phyloP scores from a whole-genome alignment of 106 monocot species.

The Allium cepa region DNA sequence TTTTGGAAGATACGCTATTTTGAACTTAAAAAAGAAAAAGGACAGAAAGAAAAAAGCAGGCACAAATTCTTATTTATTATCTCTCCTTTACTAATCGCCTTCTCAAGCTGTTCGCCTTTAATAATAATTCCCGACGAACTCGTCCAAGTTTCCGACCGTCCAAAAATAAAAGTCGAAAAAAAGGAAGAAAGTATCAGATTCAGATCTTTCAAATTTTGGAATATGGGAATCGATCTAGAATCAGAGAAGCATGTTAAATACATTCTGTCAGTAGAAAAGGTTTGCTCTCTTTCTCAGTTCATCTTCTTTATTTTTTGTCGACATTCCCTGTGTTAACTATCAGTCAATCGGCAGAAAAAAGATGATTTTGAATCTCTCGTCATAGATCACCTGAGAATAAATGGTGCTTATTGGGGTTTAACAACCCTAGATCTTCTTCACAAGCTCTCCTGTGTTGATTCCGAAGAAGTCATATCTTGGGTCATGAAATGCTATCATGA shows the following conservation, averaged over 20 bases:
- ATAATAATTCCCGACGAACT: too few species aligned
- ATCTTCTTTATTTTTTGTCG: neutral
- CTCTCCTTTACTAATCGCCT: too few species aligned
- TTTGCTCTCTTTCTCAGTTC: constrained; percentile 3
- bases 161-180: neutral
- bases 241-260: constrained; percentile 71
- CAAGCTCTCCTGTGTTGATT: constrained; percentile 52
- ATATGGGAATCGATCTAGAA: constrained; percentile 30
- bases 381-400: constrained; percentile 79
- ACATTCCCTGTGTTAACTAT: neutral
- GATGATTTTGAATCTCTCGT: constrained; percentile 65
- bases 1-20: too few species aligned
- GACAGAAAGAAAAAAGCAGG: too few species aligned
- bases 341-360: constrained; percentile 40
- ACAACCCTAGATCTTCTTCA: constrained; percentile 85
- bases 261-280: constrained; percentile 83
- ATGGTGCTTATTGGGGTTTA: constrained; percentile 96
- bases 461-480: constrained; percentile 66
- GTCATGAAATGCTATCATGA: constrained; percentile 65
- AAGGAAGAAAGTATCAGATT: neutral
- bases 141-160: too few species aligned
- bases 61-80: too few species aligned
- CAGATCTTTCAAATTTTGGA: neutral
- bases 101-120: too few species aligned
- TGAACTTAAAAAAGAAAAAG: too few species aligned